Evolutionary conservation across 2,329 filamentous ascomycete species (phyloP), one percentile per base, ranked within the genome.

Genomic region (Nemania sp.): DNA sequence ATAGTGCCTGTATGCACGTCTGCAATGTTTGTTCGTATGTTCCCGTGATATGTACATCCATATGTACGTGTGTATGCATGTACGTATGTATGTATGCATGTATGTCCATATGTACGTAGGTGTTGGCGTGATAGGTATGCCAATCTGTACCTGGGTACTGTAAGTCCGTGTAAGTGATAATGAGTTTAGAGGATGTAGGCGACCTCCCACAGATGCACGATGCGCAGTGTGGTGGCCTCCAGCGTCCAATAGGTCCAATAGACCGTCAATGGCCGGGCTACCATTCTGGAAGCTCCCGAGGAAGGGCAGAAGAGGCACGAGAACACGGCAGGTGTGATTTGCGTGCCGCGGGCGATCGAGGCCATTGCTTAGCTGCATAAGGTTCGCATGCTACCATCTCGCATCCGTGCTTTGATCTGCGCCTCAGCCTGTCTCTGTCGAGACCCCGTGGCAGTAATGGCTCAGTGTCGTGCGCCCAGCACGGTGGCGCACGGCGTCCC

Each of bases 351-450:
- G 12, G 37, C 15, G 33, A 41, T 37, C 24, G 45, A 44, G 19
- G 12, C 33, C 26, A n/a, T 17, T 12, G 24, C 34, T 19, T 22
- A 22, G 45, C 12, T 45, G 20, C 36, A 51, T 36, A n/a, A n/a
- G 14, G 49, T 50, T 56, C 54, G 54, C 54, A 49, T 49, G 34
- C 37, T 53, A 42, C 50, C 34, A 42, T 45, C 41, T 53, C 26
- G 45, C 39, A 54, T 23, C 17, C 20, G 19, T 33, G n/a, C 15
- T 17, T 37, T 12, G 22, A 30, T 20, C 24, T 49, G 37, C 28
- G 28, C 26, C 37, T 9, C 28, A 41, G 19, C 15, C 19, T 23
- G 36, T 20, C 31, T 12, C 6, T 23, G 36, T 22, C 36, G 19
- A 20, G 19, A 39, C 36, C 36, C 36, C n/a, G n/a, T n/a, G n/a